Percentiles rank a stretch among this genome's conserved stretches.
These are phyloP conservation scores for Rhodotorula paludigena DNA, from an alignment of 768 basidiomycete species.

Conservation along the genomic window DNA sequence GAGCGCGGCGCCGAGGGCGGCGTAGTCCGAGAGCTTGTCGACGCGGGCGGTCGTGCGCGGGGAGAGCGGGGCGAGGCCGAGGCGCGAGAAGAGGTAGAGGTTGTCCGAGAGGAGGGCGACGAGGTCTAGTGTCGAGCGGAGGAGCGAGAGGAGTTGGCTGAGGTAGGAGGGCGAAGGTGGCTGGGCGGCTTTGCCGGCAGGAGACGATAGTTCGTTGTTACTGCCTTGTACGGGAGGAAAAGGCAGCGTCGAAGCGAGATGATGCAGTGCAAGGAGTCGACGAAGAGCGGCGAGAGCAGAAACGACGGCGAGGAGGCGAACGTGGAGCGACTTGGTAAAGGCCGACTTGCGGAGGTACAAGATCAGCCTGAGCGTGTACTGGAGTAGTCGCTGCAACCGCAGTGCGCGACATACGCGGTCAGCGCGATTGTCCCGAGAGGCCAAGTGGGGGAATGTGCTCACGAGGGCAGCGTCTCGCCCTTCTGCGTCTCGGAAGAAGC, in stretches of 20 bases:
- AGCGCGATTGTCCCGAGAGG: not conserved
- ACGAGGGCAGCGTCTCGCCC: constrained; percentile 12
- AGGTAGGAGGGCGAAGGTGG: not conserved
- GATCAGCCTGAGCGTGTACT: constrained; percentile 10
- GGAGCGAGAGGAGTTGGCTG: not conserved
- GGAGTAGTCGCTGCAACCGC: constrained; percentile 11
- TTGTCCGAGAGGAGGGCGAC: constrained; percentile 8
- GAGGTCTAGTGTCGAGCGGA: not conserved
- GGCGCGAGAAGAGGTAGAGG: constrained; percentile 7
- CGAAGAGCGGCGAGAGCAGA: constrained; percentile 5
- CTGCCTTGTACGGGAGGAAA: no score
- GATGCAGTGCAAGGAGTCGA: not conserved
- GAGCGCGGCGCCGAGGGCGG: not conserved
- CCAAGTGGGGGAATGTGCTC: not conserved
- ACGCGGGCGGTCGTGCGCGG: not conserved
- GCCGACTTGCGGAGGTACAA: not conserved
- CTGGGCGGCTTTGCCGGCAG: not conserved
- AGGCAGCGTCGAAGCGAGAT: not conserved
- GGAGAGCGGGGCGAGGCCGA: constrained; percentile 3
- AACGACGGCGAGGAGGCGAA: constrained; percentile 17
- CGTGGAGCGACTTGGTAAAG: not conserved
- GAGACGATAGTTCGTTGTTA: no score
- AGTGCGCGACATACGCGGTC: no score
- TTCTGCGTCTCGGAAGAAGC: not conserved
- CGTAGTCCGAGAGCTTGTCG: not conserved